phyloP scores from a whole-genome alignment of 208 protist genomes.

The Herpetomonas samuelpessoai region DNA sequence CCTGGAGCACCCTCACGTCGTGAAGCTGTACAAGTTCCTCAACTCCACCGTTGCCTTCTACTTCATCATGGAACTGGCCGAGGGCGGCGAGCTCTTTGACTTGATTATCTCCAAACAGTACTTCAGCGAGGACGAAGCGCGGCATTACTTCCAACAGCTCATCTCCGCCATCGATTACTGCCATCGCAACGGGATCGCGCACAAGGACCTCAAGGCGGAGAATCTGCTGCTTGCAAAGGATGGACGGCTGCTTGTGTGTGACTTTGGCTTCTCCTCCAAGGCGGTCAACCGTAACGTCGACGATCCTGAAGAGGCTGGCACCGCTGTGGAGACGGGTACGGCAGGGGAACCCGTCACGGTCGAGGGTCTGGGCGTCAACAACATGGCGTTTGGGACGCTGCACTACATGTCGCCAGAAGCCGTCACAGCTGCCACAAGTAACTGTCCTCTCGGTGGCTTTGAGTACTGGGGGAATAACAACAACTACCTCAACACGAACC shows the following conservation, averaged over 20 bases:
- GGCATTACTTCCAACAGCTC: conserved; percentile 94
- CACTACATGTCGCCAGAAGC: conserved; percentile 87
- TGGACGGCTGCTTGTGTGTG: conserved; percentile 76
- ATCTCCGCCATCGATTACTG: conserved; percentile 94
- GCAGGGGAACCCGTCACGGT: conserved; percentile 34
- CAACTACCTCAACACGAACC: conserved; percentile 8
- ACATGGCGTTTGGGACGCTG: conserved; percentile 59
- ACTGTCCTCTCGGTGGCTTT: neutral
- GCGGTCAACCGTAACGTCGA: conserved; percentile 44
- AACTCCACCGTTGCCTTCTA: conserved; percentile 84
- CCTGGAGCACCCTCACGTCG: conserved; percentile 87
- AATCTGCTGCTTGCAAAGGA: conserved; percentile 81
- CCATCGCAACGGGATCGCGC: conserved; percentile 83
- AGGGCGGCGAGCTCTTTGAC: conserved; percentile 94
- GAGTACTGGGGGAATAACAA: neutral
- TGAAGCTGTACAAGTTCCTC: conserved; percentile 88
- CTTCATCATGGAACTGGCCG: conserved; percentile 87
- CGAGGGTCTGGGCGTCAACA: conserved; percentile 25
- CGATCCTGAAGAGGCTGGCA: conserved; percentile 36
- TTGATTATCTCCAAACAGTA: conserved; percentile 84
- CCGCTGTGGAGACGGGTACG: conserved; percentile 1
- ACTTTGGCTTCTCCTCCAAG: conserved; percentile 90
- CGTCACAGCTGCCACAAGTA: conserved; percentile 30
- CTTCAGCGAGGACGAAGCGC: conserved; percentile 83
- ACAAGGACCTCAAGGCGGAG: conserved; percentile 91